Evolutionary conservation across 257 asterid genomes (phyloP).

Genomic region (Solanum ahanhuiri): DNA sequence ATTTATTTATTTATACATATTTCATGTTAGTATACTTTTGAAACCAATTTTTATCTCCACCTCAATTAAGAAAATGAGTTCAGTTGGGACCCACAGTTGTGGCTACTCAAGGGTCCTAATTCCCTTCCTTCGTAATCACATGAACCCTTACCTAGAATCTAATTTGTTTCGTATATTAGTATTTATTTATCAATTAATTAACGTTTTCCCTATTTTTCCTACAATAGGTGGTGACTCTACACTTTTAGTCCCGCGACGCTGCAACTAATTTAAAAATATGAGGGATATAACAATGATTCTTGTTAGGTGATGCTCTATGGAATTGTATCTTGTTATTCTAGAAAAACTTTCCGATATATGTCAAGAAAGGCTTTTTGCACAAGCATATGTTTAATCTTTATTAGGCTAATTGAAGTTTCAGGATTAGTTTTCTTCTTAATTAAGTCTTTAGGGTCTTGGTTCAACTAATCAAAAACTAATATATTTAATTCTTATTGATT

Average conservation of each 20-base stretch:
- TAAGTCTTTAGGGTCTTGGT: neutral
- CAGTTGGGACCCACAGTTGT: neutral
- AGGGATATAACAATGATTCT: neutral
- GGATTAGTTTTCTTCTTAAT: neutral
- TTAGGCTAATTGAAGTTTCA: neutral
- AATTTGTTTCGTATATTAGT: too few relatives aligned
- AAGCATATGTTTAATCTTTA: neutral
- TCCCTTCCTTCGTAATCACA: neutral
- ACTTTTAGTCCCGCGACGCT: neutral
- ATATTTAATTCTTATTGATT: neutral
- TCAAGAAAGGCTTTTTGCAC: neutral
- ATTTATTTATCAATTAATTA: too few relatives aligned
- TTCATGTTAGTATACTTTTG: neutral
- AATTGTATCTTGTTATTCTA: neutral
- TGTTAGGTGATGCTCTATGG: neutral
- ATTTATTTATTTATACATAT: too few relatives aligned
- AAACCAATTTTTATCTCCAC: neutral
- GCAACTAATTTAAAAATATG: neutral
- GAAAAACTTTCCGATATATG: neutral
- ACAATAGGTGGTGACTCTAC: neutral
- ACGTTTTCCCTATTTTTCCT: neutral
- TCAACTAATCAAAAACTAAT: neutral
- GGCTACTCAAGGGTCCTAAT: too few relatives aligned
- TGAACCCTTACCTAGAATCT: neutral
- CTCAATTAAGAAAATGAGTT: too few relatives aligned